These are phyloP conservation scores for Amaranthus hypochondriacus DNA, from an alignment of 148 eudicot species.

Conservation along the genomic window DNA sequence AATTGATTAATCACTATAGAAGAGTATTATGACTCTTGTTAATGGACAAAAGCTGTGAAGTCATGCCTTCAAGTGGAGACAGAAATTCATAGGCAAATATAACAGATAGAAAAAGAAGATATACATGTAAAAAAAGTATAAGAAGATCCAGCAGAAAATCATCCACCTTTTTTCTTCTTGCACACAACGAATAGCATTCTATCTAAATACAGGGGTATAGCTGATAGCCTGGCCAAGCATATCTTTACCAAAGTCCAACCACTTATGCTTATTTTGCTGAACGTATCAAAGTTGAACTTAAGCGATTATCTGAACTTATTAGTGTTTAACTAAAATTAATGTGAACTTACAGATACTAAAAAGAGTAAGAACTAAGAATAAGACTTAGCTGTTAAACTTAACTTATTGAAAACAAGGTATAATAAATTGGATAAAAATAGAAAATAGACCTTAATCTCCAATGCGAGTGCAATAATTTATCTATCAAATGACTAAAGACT, in stretches of 20 bases:
- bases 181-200: not conserved
- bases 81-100: not conserved
- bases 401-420: too few species aligned
- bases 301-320: too few species aligned
- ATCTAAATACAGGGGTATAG: not conserved
- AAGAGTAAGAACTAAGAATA: too few species aligned
- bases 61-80: not conserved
- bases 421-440: too few species aligned
- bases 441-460: not conserved
- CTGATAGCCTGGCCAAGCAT: not conserved
- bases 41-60: not conserved
- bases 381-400: too few species aligned
- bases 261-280: too few species aligned
- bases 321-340: too few species aligned
- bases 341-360: too few species aligned
- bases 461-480: not conserved
- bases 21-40: not conserved
- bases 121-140: not conserved
- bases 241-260: not conserved
- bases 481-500: not conserved
- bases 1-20: slow-evolving; percentile 1
- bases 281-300: too few species aligned
- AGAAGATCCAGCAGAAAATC: not conserved
- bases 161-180: not conserved
- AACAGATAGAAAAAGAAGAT: not conserved